Conservation (phyloP, 345 rosid genomes). For the Citrus mangshanensis region DNA sequence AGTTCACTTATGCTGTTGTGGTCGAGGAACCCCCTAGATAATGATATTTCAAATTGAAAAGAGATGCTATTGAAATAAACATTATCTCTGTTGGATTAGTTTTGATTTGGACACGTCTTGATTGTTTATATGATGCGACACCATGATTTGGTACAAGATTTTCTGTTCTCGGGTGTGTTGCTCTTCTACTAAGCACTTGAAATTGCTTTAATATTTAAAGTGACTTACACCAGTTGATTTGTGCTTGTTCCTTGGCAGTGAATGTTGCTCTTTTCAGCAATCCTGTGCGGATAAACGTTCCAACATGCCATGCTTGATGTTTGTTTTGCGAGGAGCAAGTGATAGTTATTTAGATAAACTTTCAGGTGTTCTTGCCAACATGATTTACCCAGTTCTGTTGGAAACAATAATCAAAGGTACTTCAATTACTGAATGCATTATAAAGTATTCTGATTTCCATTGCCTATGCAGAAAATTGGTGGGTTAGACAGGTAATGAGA, state of each 20-base stretch:
- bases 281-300: slow-evolving; percentile 32
- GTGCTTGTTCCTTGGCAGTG: slow-evolving; percentile 50
- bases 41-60: neutral
- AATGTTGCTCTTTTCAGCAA: slow-evolving; percentile 61
- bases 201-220: neutral
- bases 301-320: slow-evolving; percentile 68
- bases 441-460: neutral
- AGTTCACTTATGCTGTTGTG: neutral
- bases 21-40: neutral
- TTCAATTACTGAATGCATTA: neutral
- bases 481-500: neutral
- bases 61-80: neutral
- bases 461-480: neutral
- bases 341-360: slow-evolving; percentile 44
- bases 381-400: slow-evolving; percentile 68
- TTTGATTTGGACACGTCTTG: neutral
- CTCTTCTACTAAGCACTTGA: neutral
- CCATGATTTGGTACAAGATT: neutral
- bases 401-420: slow-evolving; percentile 88
- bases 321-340: slow-evolving; percentile 44
- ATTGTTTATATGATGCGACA: neutral
- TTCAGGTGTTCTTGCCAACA: slow-evolving; percentile 50
- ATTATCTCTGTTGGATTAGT: neutral
- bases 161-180: neutral
- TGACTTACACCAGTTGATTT: slow-evolving; percentile 1